Evolutionary conservation across 208 protist genomes (phyloP).

Genomic region (Blechomonas ayalai): DNA sequence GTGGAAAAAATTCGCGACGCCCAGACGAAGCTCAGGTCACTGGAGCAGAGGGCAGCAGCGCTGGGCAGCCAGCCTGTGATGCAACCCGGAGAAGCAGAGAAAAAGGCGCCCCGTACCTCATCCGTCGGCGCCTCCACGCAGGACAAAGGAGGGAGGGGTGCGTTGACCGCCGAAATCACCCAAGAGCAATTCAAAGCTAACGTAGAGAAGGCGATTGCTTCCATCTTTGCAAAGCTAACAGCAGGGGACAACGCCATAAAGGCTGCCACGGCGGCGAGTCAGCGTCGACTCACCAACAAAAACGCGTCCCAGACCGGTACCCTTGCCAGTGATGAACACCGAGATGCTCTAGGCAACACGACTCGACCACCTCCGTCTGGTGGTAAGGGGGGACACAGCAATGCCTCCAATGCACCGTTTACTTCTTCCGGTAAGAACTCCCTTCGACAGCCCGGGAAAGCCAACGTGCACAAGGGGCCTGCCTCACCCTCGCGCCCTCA

Average conservation of each 20-base stretch:
- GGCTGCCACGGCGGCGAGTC: conserved; percentile 6
- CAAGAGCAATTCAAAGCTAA: conserved; percentile 60
- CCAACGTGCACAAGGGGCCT: conserved; percentile 10
- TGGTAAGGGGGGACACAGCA: too few relatives aligned
- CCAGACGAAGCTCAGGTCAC: conserved; percentile 53
- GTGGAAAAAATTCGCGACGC: conserved; percentile 66
- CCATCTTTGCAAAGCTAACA: conserved; percentile 60
- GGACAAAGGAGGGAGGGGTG: conserved; percentile 4
- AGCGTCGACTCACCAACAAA: conserved; percentile 12
- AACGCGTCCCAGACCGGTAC: neutral
- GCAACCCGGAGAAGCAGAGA: neutral
- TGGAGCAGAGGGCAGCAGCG: conserved; percentile 54
- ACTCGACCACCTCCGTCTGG: too few relatives aligned
- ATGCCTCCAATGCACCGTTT: too few relatives aligned
- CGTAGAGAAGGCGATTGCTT: conserved; percentile 51
- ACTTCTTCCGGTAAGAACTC: too few relatives aligned
- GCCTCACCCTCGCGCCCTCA: too few relatives aligned
- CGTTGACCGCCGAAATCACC: conserved; percentile 16
- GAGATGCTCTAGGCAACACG: neutral
- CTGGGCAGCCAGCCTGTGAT: conserved; percentile 31
- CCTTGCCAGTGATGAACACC: conserved; percentile 3
- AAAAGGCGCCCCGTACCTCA: neutral
- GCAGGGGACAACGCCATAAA: conserved; percentile 40
- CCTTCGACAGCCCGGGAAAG: too few relatives aligned
- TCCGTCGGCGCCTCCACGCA: neutral